Conservation (phyloP, 2,329 filamentous ascomycete genomes). For the Graphilbum fragrans region DNA sequence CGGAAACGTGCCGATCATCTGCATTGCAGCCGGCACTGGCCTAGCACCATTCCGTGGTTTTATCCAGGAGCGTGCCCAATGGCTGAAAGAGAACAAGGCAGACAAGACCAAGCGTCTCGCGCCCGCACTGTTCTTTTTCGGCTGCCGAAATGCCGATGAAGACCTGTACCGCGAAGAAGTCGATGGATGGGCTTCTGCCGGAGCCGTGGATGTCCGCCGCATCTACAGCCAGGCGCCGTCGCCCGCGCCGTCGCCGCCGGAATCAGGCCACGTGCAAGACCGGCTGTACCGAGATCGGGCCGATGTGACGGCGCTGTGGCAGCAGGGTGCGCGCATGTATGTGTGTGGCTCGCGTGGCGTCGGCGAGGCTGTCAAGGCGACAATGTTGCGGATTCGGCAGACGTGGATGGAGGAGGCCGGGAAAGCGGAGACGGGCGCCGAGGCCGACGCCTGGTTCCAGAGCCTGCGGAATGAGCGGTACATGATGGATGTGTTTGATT, state of each 20-base stretch:
- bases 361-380: slow-evolving; percentile 26
- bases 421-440: slow-evolving; percentile 20
- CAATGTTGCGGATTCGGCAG: slow-evolving; percentile 20
- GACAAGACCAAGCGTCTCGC: too few relatives aligned
- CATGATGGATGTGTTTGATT: slow-evolving; percentile 50
- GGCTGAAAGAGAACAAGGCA: slow-evolving; percentile 30
- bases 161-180: slow-evolving; percentile 49
- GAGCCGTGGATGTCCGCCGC: slow-evolving; percentile 48
- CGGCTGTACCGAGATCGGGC: slow-evolving; percentile 30
- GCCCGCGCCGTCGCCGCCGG: slow-evolving; percentile 28
- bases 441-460: slow-evolving; percentile 34
- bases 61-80: slow-evolving; percentile 44
- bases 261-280: slow-evolving; percentile 28
- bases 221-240: slow-evolving; percentile 39
- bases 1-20: slow-evolving; percentile 31
- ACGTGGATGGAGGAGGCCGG: slow-evolving; percentile 13
- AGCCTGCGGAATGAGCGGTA: slow-evolving; percentile 40
- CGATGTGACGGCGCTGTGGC: slow-evolving; percentile 21
- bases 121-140: slow-evolving; percentile 10
- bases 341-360: slow-evolving; percentile 44
- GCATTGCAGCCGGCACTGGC: slow-evolving; percentile 32
- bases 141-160: slow-evolving; percentile 24
- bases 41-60: slow-evolving; percentile 52
- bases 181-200: slow-evolving; percentile 43
- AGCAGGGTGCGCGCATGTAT: slow-evolving; percentile 36